Conservation (phyloP, 306 rosid species). For the Glycine latifolia region DNA sequence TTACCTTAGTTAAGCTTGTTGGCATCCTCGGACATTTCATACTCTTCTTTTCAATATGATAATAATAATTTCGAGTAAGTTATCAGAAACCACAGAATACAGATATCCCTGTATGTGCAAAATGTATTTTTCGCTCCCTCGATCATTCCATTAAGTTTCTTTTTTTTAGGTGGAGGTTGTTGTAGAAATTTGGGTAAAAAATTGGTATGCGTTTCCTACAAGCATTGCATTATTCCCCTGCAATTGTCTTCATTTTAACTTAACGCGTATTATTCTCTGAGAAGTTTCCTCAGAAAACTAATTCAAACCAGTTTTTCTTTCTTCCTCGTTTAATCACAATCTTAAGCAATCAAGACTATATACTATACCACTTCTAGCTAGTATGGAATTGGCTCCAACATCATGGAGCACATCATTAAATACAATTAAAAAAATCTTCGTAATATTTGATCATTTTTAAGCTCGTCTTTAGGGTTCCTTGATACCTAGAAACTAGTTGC, state of each 20-base stretch:
- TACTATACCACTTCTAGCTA: too few species aligned
- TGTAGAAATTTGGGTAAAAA: slow-evolving; percentile 6
- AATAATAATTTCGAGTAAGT: too few species aligned
- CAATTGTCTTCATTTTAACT: slow-evolving; percentile 20
- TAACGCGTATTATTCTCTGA: not conserved
- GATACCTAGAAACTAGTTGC: too few species aligned
- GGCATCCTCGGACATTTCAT: too few species aligned
- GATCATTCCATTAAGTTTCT: not conserved
- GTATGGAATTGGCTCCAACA: too few species aligned
- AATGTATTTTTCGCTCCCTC: not conserved
- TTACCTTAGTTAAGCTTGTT: too few species aligned
- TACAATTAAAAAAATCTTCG: too few species aligned
- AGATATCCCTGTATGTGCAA: not conserved
- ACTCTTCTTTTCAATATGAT: too few species aligned
- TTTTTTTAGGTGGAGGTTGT: slow-evolving; percentile 38
- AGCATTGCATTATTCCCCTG: slow-evolving; percentile 13
- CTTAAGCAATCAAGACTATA: not conserved
- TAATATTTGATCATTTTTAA: too few species aligned
- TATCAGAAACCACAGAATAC: too few species aligned
- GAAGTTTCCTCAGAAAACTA: slow-evolving; percentile 16
- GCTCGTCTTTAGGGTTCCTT: too few species aligned
- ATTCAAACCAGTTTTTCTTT: slow-evolving; percentile 25
- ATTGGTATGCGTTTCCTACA: not conserved
- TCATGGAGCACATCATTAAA: too few species aligned
- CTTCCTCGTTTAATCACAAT: slow-evolving; percentile 20